Evolutionary conservation across 2,329 filamentous ascomycete species (phyloP), one percentile per base, ranked within the genome.

Genomic region (Apiospora malaysiana): DNA sequence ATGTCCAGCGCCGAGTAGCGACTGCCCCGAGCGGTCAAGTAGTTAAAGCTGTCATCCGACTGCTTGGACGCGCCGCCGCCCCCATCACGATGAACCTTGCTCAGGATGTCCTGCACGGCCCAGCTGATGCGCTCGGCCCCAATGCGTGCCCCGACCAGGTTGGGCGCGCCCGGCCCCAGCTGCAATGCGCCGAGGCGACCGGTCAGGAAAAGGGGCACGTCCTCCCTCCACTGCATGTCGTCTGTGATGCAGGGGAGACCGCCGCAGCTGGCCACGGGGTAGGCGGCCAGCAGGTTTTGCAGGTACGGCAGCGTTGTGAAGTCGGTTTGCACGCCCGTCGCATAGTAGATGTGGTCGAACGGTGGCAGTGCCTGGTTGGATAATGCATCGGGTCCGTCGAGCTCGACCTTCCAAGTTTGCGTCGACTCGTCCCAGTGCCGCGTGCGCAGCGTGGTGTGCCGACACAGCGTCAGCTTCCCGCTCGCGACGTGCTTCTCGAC

Each of bases 181-280:
- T 90, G 86, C 74, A 95, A 79, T 0, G 86, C 89, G 0, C 91
- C 93, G 46, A 95, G 81, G 69, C 89, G 85, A 1, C 92, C 93
- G 0, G 91, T 90, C 71, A 93, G 81, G 76, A 94, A 95, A 1
- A 94, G 80, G 1, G 93, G 93, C 0, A 95, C 87, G n/a, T 89
- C 89, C 0, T 90, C 84, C 47, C 85, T 85, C 93, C 93, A 95
- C 86, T 91, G 92, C 72, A 95, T 82, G 75, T 95, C 92, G 56
- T 95, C 89, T 2, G 88, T 95, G 68, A 95, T 80, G 73, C 91
- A 93, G 0, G 93, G 93, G 25, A 94, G 82, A 0, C 93, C 93
- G 4, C 89, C 89, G 32, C 89, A 85, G 0, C 84, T 86, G 21
- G 89, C 81, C 45, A 95, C 86, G 0, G 92, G 92, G 72, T 91